phyloP scores from a whole-genome alignment of 176 grass and related monocot genomes.

The Sorghum bicolor region Sorghum_bicolor_NCBIv3 NC_012875.2:51070501-51071000 shows the following conservation, averaged over 20 bases:
- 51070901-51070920: no score
- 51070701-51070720: not conserved
- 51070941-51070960: no score
- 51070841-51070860: no score
- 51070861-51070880: no score
- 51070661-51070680: not conserved
- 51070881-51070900: no score
- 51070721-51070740: not conserved
- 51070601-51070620: not conserved
- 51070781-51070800: not conserved
- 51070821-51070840: not conserved
- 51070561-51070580: conserved; percentile 83
- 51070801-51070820: not conserved
- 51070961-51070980: no score
- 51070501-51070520: conserved; percentile 96
- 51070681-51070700: not conserved
- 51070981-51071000: no score
- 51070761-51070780: conserved; percentile 13
- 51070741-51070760: not conserved
- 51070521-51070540: conserved; percentile 97
- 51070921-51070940: no score
- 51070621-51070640: conserved; percentile 39
- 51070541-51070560: conserved; percentile 87
- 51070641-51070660: not conserved
- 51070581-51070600: conserved; percentile 53